Conservation (phyloP, 1,284 basidiomycete species). For the Ceratobasidium theobromae region DNA sequence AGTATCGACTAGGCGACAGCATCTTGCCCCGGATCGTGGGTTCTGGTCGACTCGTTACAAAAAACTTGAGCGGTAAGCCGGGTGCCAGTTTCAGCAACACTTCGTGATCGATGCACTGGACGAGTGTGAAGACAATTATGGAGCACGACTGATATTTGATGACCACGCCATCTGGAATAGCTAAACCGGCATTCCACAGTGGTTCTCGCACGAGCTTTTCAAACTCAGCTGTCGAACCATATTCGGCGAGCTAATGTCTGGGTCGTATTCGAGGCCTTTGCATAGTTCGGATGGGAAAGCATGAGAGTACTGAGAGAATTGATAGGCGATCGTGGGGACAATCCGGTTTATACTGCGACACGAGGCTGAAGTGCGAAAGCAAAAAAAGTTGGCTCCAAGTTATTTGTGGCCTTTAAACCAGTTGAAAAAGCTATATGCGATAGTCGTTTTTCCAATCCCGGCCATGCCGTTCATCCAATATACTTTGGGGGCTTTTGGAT, state of each 20-base stretch:
- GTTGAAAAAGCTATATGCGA: not conserved
- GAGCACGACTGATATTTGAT: too few relatives aligned
- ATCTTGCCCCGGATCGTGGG: not conserved
- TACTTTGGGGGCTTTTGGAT: not conserved
- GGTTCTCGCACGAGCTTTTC: not conserved
- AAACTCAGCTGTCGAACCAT: not conserved
- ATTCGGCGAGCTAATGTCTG: not conserved
- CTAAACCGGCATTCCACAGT: not conserved
- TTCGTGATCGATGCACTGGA: not conserved
- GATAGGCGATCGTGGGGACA: not conserved
- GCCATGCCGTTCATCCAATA: conserved; percentile 25
- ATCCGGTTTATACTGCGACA: not conserved
- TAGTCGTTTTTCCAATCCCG: not conserved
- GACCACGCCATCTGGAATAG: not conserved
- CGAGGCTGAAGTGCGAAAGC: not conserved
- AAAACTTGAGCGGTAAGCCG: not conserved
- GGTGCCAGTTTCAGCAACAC: not conserved
- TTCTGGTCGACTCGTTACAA: not conserved
- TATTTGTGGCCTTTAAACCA: not conserved
- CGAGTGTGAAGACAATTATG: too few relatives aligned
- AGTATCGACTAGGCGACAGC: not conserved
- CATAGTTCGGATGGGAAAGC: not conserved
- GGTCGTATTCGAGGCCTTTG: not conserved
- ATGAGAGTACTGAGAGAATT: not conserved
- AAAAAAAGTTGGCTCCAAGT: not conserved